Evolutionary conservation across 2,329 filamentous ascomycete species (phyloP).

Genomic region (Colletotrichum sp.): DNA sequence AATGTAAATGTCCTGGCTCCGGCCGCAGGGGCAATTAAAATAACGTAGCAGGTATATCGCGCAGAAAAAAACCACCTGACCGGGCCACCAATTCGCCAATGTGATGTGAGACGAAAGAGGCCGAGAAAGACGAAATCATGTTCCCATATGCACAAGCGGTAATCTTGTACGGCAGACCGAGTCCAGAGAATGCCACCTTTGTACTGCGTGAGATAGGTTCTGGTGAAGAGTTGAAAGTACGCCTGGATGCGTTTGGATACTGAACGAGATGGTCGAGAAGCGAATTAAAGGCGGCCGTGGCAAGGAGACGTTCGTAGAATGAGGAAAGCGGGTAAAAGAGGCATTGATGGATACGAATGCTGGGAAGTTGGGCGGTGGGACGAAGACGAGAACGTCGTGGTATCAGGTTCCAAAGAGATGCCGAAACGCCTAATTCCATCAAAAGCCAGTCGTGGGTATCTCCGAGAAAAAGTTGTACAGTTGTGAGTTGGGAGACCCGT

Average conservation of each 20-base stretch:
- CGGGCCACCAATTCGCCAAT: background rate
- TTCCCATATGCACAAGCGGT: conserved; percentile 15
- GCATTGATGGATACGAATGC: background rate
- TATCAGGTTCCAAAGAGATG: conserved; percentile 23
- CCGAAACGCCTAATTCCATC: conserved; percentile 22
- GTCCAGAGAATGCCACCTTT: conserved; percentile 7
- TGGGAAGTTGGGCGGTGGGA: conserved; percentile 4
- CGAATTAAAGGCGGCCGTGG: conserved; percentile 17
- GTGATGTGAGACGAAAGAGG: background rate
- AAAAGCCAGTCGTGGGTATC: conserved; percentile 22
- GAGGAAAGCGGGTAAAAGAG: background rate
- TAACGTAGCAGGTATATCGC: conserved; percentile 17
- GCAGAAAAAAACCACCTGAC: conserved; percentile 1
- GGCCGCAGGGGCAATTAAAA: conserved; percentile 12
- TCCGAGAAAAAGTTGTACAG: conserved; percentile 21
- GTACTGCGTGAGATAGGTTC: background rate
- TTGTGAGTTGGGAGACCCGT: conserved; percentile 11
- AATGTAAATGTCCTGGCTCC: background rate
- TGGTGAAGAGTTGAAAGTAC: background rate
- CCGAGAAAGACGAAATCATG: conserved; percentile 2
- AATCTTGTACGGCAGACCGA: conserved; percentile 4
- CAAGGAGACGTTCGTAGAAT: background rate
- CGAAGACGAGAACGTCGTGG: conserved; percentile 15
- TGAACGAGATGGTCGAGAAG: conserved; percentile 15
- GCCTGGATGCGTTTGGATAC: conserved; percentile 3